Base-by-base conservation (phyloP, 225 moss, liverwort and hornwort species). In the Antitrichia curtipendula region DNA sequence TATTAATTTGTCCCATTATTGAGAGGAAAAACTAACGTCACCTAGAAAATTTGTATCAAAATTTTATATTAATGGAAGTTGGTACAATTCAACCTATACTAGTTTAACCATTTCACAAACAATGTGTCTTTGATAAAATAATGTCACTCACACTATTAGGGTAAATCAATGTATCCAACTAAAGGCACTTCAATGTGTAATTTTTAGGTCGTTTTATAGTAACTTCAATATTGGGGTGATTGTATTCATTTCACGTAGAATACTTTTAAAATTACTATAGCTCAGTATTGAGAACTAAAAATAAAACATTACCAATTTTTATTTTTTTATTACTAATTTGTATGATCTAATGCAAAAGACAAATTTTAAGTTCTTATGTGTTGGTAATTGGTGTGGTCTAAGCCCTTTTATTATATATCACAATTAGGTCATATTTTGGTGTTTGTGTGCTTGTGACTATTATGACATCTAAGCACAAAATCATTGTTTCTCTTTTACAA, bases 331-430 rank as follows among this genome's bases (percentile, higher is more conserved):
- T 8, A 40, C 40, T 24, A 24, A 40, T 40, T 8, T 69, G 4
- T 40, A 40, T 40, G 14, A 13, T 40, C 8, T 24, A 24, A 69
- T 38, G 68, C 13, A 68, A 23, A 38, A 68, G 13, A 40, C 2
- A 68, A 13, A 40, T 24, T 69, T 40, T 69, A 40, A 40, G 8
- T 64, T 64, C 9, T 34, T 34, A 9, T 64, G 15, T 15, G 31
- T 4, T 4, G 0, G 2, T 8, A 32, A 1, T 2, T 62, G 0
- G 14, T 1, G 2, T 40, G 24, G 14, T 69, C 40, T 8, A 69
- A 40, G 14, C 4, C 40, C 8, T 40, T 40, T 40, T 40, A 8
- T 13, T 24, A 40, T 69, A 40, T 24, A 28, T 72, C 10, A 45
- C 28, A 72, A 29, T 1, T 40, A 29, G 28, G 18, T 18, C 10